Evolutionary conservation across 495 filamentous ascomycete species (phyloP).

Genomic region (Penicillium argentinense): DNA sequence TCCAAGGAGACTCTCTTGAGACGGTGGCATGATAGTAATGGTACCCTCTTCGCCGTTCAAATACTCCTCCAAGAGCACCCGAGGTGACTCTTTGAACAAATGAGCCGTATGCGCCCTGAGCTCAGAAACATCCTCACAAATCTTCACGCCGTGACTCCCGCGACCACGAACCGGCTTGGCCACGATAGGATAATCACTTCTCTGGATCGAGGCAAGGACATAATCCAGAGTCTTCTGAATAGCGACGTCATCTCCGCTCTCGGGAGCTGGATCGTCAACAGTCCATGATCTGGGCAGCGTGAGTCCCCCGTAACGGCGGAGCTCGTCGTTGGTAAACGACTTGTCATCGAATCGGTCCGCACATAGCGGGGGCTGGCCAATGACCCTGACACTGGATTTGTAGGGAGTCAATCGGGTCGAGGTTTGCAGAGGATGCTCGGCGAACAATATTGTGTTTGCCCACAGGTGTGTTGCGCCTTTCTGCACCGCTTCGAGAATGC

Average conservation of each 20-base stretch:
- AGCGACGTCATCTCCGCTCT: neutral
- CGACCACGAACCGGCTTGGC: conserved; percentile 29
- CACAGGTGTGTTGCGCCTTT: conserved; percentile 35
- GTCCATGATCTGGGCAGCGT: conserved; percentile 22
- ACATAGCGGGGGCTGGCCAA: conserved; percentile 33
- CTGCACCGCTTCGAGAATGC: conserved; percentile 25
- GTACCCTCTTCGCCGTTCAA: conserved; percentile 39
- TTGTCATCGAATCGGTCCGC: conserved; percentile 39
- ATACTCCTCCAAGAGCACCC: conserved; percentile 34
- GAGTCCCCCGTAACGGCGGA: conserved; percentile 16
- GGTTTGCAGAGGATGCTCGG: conserved; percentile 31
- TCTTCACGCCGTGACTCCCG: conserved; percentile 33
- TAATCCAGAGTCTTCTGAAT: neutral
- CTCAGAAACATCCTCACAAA: conserved; percentile 21
- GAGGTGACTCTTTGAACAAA: conserved; percentile 25
- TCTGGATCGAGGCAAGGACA: conserved; percentile 3
- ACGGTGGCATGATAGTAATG: conserved; percentile 38
- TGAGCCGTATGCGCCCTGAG: conserved; percentile 19
- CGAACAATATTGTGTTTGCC: conserved; percentile 38
- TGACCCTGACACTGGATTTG: conserved; percentile 19
- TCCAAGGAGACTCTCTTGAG: neutral
- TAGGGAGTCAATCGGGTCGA: conserved; percentile 16
- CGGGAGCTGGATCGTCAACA: conserved; percentile 7
- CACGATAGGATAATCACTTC: conserved; percentile 25
- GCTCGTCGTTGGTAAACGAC: conserved; percentile 29